phyloP scores from a whole-genome alignment of 306 rosid genomes.

The Acacia confusa region DNA sequence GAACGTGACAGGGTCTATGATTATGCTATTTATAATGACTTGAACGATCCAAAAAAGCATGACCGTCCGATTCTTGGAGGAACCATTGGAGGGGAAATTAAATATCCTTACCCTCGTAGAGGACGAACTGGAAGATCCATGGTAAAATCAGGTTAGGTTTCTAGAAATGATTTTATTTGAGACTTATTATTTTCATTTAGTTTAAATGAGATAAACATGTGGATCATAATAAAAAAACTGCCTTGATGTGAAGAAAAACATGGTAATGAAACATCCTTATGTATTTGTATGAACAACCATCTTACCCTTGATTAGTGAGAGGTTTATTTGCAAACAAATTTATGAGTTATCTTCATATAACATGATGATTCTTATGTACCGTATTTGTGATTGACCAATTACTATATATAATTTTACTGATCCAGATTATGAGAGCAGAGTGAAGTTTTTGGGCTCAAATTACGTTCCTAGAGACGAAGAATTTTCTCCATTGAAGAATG shows the following conservation, averaged over 20 bases:
- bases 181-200: too few species aligned
- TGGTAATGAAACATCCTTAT: too few species aligned
- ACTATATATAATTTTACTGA: constrained; percentile 20
- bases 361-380: too few species aligned
- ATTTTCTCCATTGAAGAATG: constrained; percentile 51
- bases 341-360: neutral
- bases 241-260: neutral
- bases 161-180: neutral
- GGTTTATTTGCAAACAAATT: neutral
- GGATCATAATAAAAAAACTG: too few species aligned
- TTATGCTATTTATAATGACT: constrained; percentile 66
- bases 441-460: constrained; percentile 35
- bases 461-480: constrained; percentile 24
- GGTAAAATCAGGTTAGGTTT: constrained; percentile 42
- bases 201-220: too few species aligned
- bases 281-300: neutral
- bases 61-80: constrained; percentile 72
- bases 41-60: constrained; percentile 48
- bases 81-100: constrained; percentile 57
- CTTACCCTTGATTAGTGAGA: neutral
- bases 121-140: constrained; percentile 62
- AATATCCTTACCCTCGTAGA: constrained; percentile 71
- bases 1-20: constrained; percentile 74
- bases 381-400: neutral
- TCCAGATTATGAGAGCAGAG: constrained; percentile 40